Evolutionary conservation across 352 stramenopile genomes (phyloP).

Genomic region (Phytophthora aleatoria): DNA sequence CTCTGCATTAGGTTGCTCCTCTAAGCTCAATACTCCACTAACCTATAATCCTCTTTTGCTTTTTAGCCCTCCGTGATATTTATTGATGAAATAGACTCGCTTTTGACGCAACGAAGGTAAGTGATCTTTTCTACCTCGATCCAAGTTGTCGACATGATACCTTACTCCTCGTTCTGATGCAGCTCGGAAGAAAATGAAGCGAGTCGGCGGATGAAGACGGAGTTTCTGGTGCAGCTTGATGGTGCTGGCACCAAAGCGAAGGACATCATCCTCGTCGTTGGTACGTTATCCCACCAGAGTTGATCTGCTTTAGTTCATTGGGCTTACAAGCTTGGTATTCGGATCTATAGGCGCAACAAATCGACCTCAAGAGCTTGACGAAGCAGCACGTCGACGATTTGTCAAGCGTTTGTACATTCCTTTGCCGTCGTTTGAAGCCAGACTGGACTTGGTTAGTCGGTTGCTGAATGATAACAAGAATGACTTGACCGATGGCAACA

Average conservation of each 20-base stretch:
- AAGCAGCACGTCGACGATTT: constrained; percentile 96
- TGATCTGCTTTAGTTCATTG: background rate
- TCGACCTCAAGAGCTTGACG: constrained; percentile 97
- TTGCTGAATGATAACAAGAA: constrained; percentile 95
- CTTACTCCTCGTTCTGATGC: constrained; percentile 9
- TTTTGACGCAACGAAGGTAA: constrained; percentile 95
- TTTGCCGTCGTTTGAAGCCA: constrained; percentile 88
- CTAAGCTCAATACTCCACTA: background rate
- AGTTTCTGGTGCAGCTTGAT: constrained; percentile 98
- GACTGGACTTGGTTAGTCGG: constrained; percentile 88
- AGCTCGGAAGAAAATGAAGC: constrained; percentile 97
- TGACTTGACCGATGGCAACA: constrained; percentile 85
- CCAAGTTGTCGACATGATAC: background rate
- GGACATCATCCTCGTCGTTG: constrained; percentile 91
- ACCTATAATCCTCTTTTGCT: background rate
- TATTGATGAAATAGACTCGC: constrained; percentile 99
- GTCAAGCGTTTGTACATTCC: constrained; percentile 98
- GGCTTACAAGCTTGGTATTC: background rate
- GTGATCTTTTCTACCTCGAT: background rate
- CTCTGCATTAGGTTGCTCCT: background rate
- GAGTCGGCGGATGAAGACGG: constrained; percentile 97
- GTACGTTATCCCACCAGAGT: constrained; percentile 32
- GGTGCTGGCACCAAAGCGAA: constrained; percentile 91
- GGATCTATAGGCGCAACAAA: constrained; percentile 92
- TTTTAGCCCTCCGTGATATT: constrained; percentile 97